A percentile compares a stretch with the other conserved stretches of the same genome.
Evolutionary conservation across 225 moss, liverwort and hornwort species (phyloP).

Genomic region (Physcomitrium patens): DNA sequence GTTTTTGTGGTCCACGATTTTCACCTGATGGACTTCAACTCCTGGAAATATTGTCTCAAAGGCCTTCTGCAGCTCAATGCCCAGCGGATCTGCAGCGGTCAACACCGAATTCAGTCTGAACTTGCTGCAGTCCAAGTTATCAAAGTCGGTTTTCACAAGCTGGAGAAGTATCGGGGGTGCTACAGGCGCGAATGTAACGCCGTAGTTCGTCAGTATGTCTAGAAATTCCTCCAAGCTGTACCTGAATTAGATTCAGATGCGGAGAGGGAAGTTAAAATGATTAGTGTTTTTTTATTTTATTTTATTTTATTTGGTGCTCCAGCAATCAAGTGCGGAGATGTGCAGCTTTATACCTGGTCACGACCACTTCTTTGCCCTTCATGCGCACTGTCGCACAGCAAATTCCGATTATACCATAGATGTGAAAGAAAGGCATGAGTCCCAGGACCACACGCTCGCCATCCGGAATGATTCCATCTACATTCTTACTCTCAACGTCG

Average conservation of each 20-base stretch:
- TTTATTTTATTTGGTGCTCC: too few species aligned
- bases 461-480: conserved; percentile 36
- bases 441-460: conserved; percentile 58
- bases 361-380: conserved; percentile 80
- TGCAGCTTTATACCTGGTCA: conserved; percentile 61
- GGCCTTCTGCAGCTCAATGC: conserved; percentile 56
- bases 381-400: conserved; percentile 75
- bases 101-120: conserved; percentile 51
- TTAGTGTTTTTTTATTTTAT: neutral
- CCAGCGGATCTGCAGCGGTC: conserved; percentile 66
- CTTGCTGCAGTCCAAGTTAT: conserved; percentile 51
- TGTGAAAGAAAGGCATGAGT: conserved; percentile 98
- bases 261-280: neutral
- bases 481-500: conserved; percentile 40
- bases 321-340: neutral
- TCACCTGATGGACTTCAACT: too few species aligned
- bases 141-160: conserved; percentile 52
- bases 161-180: conserved; percentile 69
- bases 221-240: conserved; percentile 35
- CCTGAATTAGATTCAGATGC: neutral
- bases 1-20: neutral
- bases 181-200: conserved; percentile 51
- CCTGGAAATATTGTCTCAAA: conserved; percentile 19
- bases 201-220: conserved; percentile 44
- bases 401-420: conserved; percentile 89